A percentile compares a stretch with the other conserved stretches of the same genome.
Evolutionary conservation across 2,329 filamentous ascomycete species (phyloP).

Genomic region (Blastomyces gilchristii): DNA sequence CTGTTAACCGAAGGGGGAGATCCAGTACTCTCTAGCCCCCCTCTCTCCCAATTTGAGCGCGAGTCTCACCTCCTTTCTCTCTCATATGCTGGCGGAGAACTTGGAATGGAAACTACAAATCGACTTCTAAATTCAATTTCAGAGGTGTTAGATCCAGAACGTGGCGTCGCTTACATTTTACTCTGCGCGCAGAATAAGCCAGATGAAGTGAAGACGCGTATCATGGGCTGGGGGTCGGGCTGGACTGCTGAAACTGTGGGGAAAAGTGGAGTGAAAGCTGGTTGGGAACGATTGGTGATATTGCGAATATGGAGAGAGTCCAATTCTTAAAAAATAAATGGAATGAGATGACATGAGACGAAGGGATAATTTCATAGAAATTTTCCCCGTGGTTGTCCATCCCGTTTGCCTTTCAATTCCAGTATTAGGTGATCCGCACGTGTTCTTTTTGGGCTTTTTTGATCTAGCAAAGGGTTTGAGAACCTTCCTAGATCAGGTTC

Average conservation of each 20-base stretch:
- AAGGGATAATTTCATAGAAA: neutral
- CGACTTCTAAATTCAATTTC: constrained; percentile 63
- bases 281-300: constrained; percentile 90
- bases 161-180: constrained; percentile 79
- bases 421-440: neutral
- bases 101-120: constrained; percentile 92
- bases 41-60: constrained; percentile 52
- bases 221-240: constrained; percentile 46
- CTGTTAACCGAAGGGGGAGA: constrained; percentile 26
- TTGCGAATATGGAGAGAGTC: constrained; percentile 64
- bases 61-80: constrained; percentile 76
- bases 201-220: constrained; percentile 55
- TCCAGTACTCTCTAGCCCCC: constrained; percentile 9
- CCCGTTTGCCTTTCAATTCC: neutral
- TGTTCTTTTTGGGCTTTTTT: neutral
- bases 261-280: constrained; percentile 73
- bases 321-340: neutral
- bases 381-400: neutral
- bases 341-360: neutral
- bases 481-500: neutral
- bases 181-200: constrained; percentile 88
- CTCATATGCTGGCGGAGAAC: constrained; percentile 76
- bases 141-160: constrained; percentile 46
- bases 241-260: constrained; percentile 75
- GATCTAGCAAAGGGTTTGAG: neutral